Percentiles rank a stretch among this genome's conserved stretches.
Evolutionary conservation across 331 rosid species (phyloP).

Genomic region (Rhamnella rubrinervis): DNA sequence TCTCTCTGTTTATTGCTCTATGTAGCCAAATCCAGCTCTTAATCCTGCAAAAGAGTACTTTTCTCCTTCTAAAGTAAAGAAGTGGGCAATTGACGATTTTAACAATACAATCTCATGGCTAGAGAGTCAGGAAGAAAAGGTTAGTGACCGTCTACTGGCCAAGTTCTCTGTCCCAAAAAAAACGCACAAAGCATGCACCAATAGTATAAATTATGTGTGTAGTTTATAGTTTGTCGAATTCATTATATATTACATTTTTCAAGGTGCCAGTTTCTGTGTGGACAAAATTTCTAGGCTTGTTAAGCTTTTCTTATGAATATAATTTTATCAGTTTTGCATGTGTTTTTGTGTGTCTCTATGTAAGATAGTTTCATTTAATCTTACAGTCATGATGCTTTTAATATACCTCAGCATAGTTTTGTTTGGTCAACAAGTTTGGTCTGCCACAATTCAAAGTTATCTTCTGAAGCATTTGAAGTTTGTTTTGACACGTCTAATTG

Average conservation of each 20-base stretch:
- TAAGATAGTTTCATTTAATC: background rate
- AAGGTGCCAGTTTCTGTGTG: no score
- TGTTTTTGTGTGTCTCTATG: background rate
- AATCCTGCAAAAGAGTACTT: constrained; percentile 38
- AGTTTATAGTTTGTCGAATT: no score
- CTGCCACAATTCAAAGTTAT: background rate
- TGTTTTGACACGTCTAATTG: background rate
- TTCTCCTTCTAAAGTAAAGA: constrained; percentile 63
- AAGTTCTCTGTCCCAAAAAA: background rate
- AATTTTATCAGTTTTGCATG: no score
- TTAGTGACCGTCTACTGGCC: constrained; percentile 19
- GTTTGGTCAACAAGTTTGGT: background rate
- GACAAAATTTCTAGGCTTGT: background rate
- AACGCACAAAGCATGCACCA: background rate
- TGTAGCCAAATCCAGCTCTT: constrained; percentile 42
- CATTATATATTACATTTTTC: no score
- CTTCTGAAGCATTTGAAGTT: constrained; percentile 14
- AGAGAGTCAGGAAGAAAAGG: constrained; percentile 97
- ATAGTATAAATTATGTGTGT: background rate
- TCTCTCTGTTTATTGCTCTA: constrained; percentile 17
- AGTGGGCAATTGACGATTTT: constrained; percentile 75
- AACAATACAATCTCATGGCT: constrained; percentile 73
- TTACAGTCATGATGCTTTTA: background rate
- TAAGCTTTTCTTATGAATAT: background rate
- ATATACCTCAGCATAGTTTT: background rate